Percentiles rank a stretch among this genome's conserved stretches.
Conservation (phyloP, 495 filamentous ascomycete genomes). For the Rostrohypoxylon terebratum region DNA sequence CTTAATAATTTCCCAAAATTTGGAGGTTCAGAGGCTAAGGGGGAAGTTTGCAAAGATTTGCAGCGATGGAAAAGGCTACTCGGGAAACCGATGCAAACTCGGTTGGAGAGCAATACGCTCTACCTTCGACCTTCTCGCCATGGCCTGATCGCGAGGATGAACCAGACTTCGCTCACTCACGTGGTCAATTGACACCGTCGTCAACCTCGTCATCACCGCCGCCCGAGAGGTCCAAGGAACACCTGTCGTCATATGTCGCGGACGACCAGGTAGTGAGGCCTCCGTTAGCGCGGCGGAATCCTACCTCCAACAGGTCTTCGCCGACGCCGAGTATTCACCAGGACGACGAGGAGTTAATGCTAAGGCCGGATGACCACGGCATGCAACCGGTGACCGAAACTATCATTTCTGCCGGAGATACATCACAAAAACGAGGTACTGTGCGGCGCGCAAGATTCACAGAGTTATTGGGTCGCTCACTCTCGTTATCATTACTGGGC, state of each 20-base stretch:
- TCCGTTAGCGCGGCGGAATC: neutral
- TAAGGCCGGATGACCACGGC: constrained; percentile 23
- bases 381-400: constrained; percentile 33
- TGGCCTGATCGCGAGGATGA: constrained; percentile 21
- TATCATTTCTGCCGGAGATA: constrained; percentile 22
- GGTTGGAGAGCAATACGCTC: constrained; percentile 21
- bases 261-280: constrained; percentile 14
- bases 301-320: neutral
- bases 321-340: neutral
- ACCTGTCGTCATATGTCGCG: neutral
- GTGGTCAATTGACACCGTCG: constrained; percentile 3
- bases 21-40: neutral
- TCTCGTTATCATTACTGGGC: constrained; percentile 14
- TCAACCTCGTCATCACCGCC: constrained; percentile 1
- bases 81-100: constrained; percentile 5
- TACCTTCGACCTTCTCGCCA: constrained; percentile 46
- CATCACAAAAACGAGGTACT: constrained; percentile 3
- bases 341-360: constrained; percentile 9
- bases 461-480: constrained; percentile 34
- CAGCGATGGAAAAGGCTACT: constrained; percentile 28
- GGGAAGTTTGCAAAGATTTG: neutral
- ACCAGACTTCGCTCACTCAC: constrained; percentile 12
- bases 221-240: constrained; percentile 8
- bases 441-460: constrained; percentile 33
- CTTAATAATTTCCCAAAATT: constrained; percentile 1